These are phyloP conservation scores for Dichomitus squalens DNA, from an alignment of 1,284 basidiomycete species.

Conservation along the genomic window DNA sequence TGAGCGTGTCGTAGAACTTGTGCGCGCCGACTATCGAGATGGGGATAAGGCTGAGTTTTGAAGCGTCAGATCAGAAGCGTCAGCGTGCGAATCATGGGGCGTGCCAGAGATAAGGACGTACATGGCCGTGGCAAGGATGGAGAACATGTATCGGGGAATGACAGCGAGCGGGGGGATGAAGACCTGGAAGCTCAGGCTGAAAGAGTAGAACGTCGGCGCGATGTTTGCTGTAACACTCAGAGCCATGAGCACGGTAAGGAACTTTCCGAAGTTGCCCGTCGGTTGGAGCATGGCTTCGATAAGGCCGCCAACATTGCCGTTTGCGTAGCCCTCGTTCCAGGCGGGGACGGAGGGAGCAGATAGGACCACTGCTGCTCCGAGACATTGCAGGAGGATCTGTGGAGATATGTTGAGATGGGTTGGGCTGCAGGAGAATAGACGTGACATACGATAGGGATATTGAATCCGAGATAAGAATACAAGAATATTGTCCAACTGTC, in stretches of 20 bases:
- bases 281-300: constrained; percentile 76
- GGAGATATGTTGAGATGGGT: neutral
- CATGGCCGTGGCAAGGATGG: constrained; percentile 81
- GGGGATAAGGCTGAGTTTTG: constrained; percentile 43
- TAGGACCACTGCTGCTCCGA: constrained; percentile 77
- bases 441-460: constrained; percentile 62
- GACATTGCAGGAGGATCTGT: constrained; percentile 64
- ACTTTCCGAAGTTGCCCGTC: constrained; percentile 78
- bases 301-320: constrained; percentile 72
- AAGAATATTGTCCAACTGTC: constrained; percentile 68
- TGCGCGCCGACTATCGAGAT: constrained; percentile 70
- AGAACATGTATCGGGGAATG: constrained; percentile 88
- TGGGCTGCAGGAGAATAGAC: neutral
- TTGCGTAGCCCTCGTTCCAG: constrained; percentile 68
- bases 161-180: constrained; percentile 65
- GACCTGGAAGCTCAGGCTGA: constrained; percentile 82
- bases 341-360: constrained; percentile 60
- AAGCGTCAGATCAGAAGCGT: neutral
- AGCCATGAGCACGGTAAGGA: constrained; percentile 83
- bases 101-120: constrained; percentile 37
- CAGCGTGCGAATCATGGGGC: neutral
- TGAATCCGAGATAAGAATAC: constrained; percentile 76
- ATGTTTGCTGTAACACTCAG: constrained; percentile 86
- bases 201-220: constrained; percentile 82
- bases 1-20: constrained; percentile 64